These are phyloP conservation scores for Cucumis sativus DNA, from an alignment of 306 rosid species.

Conservation along the genomic window Cucumber_9930_V3 NC_026655.2:5237501-5238000, in stretches of 20 bases:
- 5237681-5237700: neutral
- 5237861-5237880: neutral
- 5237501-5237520: neutral
- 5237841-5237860: neutral
- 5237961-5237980: neutral
- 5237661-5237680: neutral
- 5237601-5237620: neutral
- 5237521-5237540: neutral
- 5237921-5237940: neutral
- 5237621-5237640: neutral
- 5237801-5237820: neutral
- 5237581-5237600: neutral
- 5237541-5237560: neutral
- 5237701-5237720: neutral
- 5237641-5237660: neutral
- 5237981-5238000: neutral
- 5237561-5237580: neutral
- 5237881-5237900: neutral
- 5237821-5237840: neutral
- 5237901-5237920: neutral
- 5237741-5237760: neutral
- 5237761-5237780: neutral
- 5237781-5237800: neutral
- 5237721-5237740: neutral
- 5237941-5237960: neutral